phyloP scores from a whole-genome alignment of 2,329 filamentous ascomycete genomes.

The Penicillium sp. region DNA sequence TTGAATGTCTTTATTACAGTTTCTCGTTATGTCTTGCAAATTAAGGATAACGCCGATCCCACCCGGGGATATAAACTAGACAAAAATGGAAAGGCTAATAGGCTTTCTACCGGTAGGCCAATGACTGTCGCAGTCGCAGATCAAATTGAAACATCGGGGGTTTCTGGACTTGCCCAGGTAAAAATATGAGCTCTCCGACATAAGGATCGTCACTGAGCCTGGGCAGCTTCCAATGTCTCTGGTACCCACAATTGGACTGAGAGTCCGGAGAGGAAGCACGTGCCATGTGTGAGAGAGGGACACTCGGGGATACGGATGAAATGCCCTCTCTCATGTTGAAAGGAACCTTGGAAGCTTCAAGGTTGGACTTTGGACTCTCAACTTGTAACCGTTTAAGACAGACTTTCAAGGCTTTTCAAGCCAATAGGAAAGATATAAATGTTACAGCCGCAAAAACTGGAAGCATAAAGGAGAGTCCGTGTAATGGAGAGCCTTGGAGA shows the following conservation, averaged over 20 bases:
- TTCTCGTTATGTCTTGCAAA: not conserved
- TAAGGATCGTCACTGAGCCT: not conserved
- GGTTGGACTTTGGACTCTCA: not conserved
- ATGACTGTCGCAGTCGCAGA: not conserved
- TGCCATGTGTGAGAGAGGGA: not conserved
- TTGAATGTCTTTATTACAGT: not conserved
- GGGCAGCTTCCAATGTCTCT: not conserved
- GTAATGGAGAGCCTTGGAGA: not conserved
- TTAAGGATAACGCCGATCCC: not conserved
- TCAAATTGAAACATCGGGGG: not conserved
- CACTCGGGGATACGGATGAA: too few relatives aligned
- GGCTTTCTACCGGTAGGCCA: not conserved
- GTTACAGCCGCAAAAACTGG: not conserved
- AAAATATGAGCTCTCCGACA: not conserved
- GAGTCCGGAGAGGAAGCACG: not conserved
- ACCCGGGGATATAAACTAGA: not conserved
- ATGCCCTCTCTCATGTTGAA: too few relatives aligned
- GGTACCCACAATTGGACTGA: not conserved
- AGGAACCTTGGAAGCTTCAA: too few relatives aligned
- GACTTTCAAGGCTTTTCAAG: too few relatives aligned
- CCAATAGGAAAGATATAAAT: not conserved
- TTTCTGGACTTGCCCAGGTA: not conserved
- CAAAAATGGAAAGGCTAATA: not conserved
- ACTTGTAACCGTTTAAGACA: not conserved
- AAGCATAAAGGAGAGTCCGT: not conserved